These are phyloP conservation scores for Letharia columbiana DNA, from an alignment of 495 filamentous ascomycete genomes.

Conservation along the genomic window DNA sequence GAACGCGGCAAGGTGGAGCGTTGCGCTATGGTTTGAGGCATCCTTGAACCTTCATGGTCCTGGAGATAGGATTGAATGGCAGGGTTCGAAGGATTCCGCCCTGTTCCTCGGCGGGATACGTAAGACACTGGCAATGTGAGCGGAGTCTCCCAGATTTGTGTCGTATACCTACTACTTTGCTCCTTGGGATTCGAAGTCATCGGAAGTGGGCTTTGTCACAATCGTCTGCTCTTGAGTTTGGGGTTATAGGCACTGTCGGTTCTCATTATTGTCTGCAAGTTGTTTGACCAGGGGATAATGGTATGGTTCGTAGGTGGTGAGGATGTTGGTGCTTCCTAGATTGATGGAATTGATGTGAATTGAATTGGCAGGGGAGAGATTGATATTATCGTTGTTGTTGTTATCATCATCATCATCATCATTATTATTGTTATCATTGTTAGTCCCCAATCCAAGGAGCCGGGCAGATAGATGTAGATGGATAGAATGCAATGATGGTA, in stretches of 20 bases:
- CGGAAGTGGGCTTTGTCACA: slow-evolving; percentile 23
- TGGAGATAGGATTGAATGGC: background rate
- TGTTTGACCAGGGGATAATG: background rate
- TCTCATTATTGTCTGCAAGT: background rate
- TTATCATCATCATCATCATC: too few species aligned
- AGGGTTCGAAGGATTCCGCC: background rate
- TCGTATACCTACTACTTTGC: background rate
- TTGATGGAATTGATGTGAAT: background rate
- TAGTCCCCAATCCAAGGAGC: too few species aligned
- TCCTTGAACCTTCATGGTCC: slow-evolving; percentile 2
- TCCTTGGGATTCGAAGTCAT: slow-evolving; percentile 13
- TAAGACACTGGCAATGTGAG: slow-evolving; percentile 10
- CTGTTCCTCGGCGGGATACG: background rate
- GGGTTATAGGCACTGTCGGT: background rate
- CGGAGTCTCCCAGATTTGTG: background rate
- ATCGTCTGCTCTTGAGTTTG: slow-evolving; percentile 19
- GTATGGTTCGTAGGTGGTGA: background rate
- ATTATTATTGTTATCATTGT: too few species aligned
- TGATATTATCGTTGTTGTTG: background rate
- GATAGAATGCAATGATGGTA: too few species aligned
- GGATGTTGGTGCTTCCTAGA: background rate
- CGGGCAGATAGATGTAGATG: too few species aligned
- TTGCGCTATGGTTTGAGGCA: background rate
- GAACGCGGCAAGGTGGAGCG: slow-evolving; percentile 12
- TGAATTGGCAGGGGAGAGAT: background rate